phyloP scores from a whole-genome alignment of 352 stramenopile genomes.

The Phytophthora syringae region DNA sequence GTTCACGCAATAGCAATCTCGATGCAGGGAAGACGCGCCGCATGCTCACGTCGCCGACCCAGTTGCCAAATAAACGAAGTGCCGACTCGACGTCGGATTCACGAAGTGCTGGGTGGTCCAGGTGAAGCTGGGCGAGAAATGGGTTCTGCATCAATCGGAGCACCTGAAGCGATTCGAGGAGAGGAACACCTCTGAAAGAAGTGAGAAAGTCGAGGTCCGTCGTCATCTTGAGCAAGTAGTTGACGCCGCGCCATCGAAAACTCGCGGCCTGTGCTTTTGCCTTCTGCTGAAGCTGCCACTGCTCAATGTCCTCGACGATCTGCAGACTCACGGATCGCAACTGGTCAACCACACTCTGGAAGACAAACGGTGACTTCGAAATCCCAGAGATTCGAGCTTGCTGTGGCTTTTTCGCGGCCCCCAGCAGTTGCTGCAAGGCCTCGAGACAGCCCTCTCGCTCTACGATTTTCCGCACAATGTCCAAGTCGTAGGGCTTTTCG shows the following conservation, averaged over 20 bases:
- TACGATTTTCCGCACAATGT: slow-evolving; percentile 79
- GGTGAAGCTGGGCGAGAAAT: slow-evolving; percentile 60
- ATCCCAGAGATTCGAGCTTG: slow-evolving; percentile 28
- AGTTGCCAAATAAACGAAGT: slow-evolving; percentile 40
- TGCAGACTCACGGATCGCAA: slow-evolving; percentile 66
- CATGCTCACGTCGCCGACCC: slow-evolving; percentile 64
- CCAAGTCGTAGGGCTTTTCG: slow-evolving; percentile 55
- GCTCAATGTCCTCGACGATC: slow-evolving; percentile 71
- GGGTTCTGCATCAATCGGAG: slow-evolving; percentile 72
- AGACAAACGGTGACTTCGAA: slow-evolving; percentile 55
- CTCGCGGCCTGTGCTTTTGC: slow-evolving; percentile 27
- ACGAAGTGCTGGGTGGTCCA: slow-evolving; percentile 60
- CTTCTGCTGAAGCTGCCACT: slow-evolving; percentile 51
- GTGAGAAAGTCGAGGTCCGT: slow-evolving; percentile 67
- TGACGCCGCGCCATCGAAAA: slow-evolving; percentile 80
- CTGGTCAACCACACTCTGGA: slow-evolving; percentile 71
- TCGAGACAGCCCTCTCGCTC: slow-evolving; percentile 85
- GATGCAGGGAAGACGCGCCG: slow-evolving; percentile 58
- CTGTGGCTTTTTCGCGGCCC: slow-evolving; percentile 17
- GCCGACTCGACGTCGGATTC: slow-evolving; percentile 32
- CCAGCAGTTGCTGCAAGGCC: slow-evolving; percentile 68
- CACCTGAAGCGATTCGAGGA: slow-evolving; percentile 47
- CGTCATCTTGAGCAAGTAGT: slow-evolving; percentile 86
- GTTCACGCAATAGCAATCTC: slow-evolving; percentile 54
- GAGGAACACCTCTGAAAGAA: slow-evolving; percentile 25